A percentile compares a stretch with the other conserved stretches of the same genome.
Conservation (phyloP, 139 green algal genomes). For the Closterium sp. region DNA sequence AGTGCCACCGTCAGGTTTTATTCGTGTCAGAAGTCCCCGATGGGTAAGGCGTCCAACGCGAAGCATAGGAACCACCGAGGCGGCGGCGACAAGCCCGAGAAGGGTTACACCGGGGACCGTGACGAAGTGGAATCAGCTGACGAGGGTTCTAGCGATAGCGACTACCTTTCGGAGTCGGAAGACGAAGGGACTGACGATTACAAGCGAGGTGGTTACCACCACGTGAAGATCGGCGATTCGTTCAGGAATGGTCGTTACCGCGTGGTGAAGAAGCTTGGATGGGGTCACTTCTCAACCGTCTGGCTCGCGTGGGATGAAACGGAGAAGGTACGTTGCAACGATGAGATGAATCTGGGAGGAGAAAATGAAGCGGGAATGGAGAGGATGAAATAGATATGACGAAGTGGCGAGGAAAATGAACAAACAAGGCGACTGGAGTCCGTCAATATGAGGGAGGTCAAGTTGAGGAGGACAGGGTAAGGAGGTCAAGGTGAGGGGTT, state of each 20-base stretch:
- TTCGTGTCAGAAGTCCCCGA: background rate
- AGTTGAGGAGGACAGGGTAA: background rate
- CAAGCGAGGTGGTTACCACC: slow-evolving; percentile 88
- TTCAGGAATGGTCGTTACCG: slow-evolving; percentile 87
- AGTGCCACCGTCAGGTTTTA: too few relatives aligned
- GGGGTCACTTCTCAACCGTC: slow-evolving; percentile 99
- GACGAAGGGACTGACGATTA: slow-evolving; percentile 73
- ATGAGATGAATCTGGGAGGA: background rate
- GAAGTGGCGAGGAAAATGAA: background rate
- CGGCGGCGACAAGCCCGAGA: background rate
- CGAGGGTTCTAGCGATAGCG: background rate
- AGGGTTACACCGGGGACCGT: background rate
- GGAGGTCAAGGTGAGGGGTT: background rate
- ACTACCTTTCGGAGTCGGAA: slow-evolving; percentile 42
- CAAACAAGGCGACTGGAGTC: background rate
- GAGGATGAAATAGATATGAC: background rate
- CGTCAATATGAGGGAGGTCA: background rate
- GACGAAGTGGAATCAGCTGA: background rate
- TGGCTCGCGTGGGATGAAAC: slow-evolving; percentile 72
- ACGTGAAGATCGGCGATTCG: slow-evolving; percentile 81
- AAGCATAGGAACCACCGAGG: background rate
- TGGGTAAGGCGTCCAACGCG: background rate
- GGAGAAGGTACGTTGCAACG: slow-evolving; percentile 15
- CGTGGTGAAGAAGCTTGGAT: slow-evolving; percentile 93
- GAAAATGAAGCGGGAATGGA: background rate